Evolutionary conservation across 345 rosid genomes (phyloP).

Genomic region (Euphorbia tirucalli): DNA sequence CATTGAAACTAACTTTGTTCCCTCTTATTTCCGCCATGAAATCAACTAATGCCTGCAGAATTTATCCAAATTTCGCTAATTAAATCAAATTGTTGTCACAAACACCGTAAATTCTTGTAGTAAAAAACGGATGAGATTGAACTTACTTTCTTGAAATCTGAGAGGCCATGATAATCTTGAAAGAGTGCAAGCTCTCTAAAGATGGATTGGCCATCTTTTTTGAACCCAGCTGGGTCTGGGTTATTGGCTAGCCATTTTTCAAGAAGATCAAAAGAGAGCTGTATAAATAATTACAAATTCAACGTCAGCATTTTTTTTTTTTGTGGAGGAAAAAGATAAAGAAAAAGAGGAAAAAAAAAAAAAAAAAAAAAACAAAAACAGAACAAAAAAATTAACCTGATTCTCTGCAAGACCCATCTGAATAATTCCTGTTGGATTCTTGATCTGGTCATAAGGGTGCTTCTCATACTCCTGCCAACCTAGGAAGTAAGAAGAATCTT

Average conservation of each 20-base stretch:
- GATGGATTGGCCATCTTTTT: constrained; percentile 58
- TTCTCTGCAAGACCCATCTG: constrained; percentile 91
- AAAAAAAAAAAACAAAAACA: too few species aligned
- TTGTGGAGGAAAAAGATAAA: too few species aligned
- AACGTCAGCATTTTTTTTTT: too few species aligned
- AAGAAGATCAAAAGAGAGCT: constrained; percentile 67
- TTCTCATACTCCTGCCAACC: constrained; percentile 87
- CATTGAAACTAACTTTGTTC: constrained; percentile 59
- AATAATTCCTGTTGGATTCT: constrained; percentile 67
- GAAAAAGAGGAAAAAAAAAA: too few species aligned
- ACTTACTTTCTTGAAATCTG: constrained; percentile 63
- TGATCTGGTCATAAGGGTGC: constrained; percentile 60
- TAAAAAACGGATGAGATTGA: background rate
- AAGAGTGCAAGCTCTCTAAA: constrained; percentile 82
- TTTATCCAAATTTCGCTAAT: background rate
- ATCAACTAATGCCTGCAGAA: constrained; percentile 62
- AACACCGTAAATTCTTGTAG: too few species aligned
- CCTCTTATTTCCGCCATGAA: constrained; percentile 87
- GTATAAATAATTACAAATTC: constrained; percentile 15
- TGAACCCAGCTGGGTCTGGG: constrained; percentile 61
- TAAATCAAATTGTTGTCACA: too few species aligned
- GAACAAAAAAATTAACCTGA: too few species aligned
- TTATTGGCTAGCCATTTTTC: constrained; percentile 69
- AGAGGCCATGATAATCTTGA: constrained; percentile 79
- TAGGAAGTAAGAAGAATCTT: constrained; percentile 76